Percentiles rank a stretch among this genome's conserved stretches.
Conservation (phyloP, 2,329 filamentous ascomycete genomes). For the Cytospora schulzeri region DNA sequence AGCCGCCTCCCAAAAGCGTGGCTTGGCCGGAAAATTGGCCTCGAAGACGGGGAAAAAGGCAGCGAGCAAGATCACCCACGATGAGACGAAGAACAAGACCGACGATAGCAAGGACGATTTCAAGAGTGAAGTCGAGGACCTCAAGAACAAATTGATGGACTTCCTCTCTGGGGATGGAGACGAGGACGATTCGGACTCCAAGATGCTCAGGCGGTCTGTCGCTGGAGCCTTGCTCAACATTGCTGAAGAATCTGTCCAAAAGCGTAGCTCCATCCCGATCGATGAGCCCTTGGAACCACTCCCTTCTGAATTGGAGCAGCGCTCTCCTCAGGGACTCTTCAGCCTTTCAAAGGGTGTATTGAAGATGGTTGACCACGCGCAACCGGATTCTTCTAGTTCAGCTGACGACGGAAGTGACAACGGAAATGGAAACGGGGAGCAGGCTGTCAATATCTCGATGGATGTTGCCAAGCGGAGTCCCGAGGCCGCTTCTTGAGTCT, state of each 20-base stretch:
- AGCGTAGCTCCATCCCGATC: background rate
- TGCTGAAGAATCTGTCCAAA: background rate
- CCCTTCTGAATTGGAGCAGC: too few species aligned
- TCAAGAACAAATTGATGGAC: background rate
- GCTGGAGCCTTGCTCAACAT: background rate
- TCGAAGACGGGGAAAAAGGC: background rate
- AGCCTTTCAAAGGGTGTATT: too few species aligned
- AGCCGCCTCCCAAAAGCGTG: background rate
- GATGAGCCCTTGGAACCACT: too few species aligned
- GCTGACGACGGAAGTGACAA: background rate
- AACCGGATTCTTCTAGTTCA: background rate
- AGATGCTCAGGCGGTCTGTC: background rate
- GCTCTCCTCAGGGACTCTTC: too few species aligned
- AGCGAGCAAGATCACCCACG: background rate
- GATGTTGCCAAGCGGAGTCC: background rate
- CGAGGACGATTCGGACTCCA: background rate
- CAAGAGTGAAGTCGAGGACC: background rate
- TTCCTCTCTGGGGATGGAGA: background rate
- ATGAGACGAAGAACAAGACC: background rate
- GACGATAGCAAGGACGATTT: background rate
- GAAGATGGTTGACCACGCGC: too few species aligned
- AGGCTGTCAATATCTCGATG: background rate
- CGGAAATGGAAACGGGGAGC: background rate
- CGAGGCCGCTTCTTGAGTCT: background rate
- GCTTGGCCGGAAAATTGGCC: background rate